A percentile compares a stretch with the other conserved stretches of the same genome.
phyloP scores from a whole-genome alignment of 2,329 filamentous ascomycete species.

The Tolypocladium sp. region DNA sequence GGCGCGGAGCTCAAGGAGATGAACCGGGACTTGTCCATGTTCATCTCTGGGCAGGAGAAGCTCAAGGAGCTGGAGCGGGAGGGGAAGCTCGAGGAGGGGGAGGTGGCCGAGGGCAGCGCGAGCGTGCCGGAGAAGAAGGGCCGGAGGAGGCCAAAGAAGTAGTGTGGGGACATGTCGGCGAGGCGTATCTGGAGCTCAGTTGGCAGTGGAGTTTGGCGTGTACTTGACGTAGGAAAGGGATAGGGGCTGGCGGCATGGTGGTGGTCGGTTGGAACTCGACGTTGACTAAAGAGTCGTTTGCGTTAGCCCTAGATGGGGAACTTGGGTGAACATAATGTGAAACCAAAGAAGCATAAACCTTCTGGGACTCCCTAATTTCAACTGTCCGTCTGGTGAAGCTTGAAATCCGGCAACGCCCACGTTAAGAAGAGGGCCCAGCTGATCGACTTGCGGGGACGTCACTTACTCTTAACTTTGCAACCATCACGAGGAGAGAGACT shows the following conservation, averaged over 20 bases:
- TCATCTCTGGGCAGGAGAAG: conserved; percentile 77
- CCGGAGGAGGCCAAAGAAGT: conserved; percentile 36
- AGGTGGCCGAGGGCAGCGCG: conserved; percentile 65
- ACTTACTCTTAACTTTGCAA: too few species aligned
- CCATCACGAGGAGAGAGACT: too few species aligned
- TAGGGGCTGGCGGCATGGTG: not conserved
- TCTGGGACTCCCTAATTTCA: too few species aligned
- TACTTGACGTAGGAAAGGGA: not conserved
- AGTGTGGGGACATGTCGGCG: not conserved
- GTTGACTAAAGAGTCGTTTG: not conserved
- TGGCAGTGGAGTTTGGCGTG: not conserved
- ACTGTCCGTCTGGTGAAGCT: too few species aligned
- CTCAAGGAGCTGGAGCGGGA: conserved; percentile 60
- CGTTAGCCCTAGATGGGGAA: too few species aligned
- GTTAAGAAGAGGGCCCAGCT: too few species aligned
- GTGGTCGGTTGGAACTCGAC: not conserved
- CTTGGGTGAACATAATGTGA: too few species aligned
- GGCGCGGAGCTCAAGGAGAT: conserved; percentile 72
- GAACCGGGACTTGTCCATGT: conserved; percentile 81
- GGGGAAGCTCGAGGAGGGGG: conserved; percentile 53
- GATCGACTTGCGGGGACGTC: too few species aligned
- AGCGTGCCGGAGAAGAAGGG: conserved; percentile 53
- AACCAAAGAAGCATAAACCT: too few species aligned
- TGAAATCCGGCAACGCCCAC: too few species aligned
- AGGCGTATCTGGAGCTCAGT: not conserved